Base-by-base conservation (phyloP, 176 grass and related monocot genomes). In the Eremochloa ophiuroides region DNA sequence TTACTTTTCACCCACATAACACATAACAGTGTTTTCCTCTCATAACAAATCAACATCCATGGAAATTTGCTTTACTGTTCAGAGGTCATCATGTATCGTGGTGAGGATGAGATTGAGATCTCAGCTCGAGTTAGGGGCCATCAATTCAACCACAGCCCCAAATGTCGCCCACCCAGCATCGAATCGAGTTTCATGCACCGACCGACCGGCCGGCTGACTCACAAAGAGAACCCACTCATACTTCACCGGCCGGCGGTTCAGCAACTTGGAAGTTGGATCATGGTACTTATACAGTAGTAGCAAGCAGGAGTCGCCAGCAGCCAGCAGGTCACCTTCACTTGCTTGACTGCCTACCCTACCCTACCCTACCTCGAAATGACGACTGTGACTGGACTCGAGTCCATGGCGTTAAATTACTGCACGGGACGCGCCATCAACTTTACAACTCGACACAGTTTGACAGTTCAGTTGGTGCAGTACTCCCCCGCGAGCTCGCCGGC, bases 31-130 rank as follows among this genome's bases (percentile, higher is more conserved):
- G n/a, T n/a, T n/a, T n/a, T n/a, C n/a, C n/a, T n/a, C n/a, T n/a
- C n/a, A n/a, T n/a, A n/a, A n/a, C n/a, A n/a, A n/a, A n/a, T n/a
- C n/a, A n/a, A n/a, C n/a, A n/a, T n/a, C n/a, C n/a, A n/a, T n/a
- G n/a, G n/a, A n/a, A n/a, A n/a, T n/a, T n/a, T n/a, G n/a, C n/a
- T n/a, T n/a, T n/a, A n/a, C n/a, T n/a, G n/a, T n/a, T n/a, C n/a
- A n/a, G n/a, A n/a, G 85, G 64, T 3, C 87, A 82, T 72, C 82
- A 89, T 85, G 76, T 39, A 20, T 18, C 25, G 62, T 55, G 53
- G 53, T 23, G 53, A 56, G 22, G 3, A 56, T 58, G 14, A 64
- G 42, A 81, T 58, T 58, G 14, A 64, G 42, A 81, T 58, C 77
- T 25, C 48, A 51, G 35, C 53, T 64, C 63, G 10, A 55, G 8